phyloP scores from a whole-genome alignment of 2,329 filamentous ascomycete species.

The Thermoascus crustaceus region DNA sequence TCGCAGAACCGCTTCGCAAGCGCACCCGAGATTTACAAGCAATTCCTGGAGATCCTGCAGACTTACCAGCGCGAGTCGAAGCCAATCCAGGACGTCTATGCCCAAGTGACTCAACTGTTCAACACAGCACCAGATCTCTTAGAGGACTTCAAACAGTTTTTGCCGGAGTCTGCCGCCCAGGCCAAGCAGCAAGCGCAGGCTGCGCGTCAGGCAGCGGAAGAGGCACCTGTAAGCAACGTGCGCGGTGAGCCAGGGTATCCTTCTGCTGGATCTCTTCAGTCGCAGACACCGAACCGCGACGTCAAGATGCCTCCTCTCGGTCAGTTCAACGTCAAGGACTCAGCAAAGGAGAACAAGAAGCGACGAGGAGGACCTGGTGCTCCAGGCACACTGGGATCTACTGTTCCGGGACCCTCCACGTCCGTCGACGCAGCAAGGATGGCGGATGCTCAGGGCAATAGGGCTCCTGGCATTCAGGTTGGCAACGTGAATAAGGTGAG shows the following conservation, averaged over 20 bases:
- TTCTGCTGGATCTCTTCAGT: constrained; percentile 34
- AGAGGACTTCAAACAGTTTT: constrained; percentile 97
- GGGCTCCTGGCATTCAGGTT: constrained; percentile 30
- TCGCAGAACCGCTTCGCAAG: constrained; percentile 86
- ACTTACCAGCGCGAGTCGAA: constrained; percentile 98
- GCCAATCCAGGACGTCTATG: constrained; percentile 96
- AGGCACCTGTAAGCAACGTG: constrained; percentile 59
- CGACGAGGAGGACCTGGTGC: constrained; percentile 54
- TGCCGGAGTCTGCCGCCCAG: constrained; percentile 77
- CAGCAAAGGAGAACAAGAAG: constrained; percentile 86
- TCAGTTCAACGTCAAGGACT: constrained; percentile 80
- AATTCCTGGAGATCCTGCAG: constrained; percentile 95
- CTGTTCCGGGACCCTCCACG: constrained; percentile 25
- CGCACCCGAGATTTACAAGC: constrained; percentile 97
- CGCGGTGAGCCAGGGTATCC: constrained; percentile 45
- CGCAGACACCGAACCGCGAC: constrained; percentile 44
- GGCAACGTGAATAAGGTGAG: constrained; percentile 44
- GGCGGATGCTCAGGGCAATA: constrained; percentile 25
- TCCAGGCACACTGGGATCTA: constrained; percentile 23
- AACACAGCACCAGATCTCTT: constrained; percentile 87
- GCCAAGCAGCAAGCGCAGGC: constrained; percentile 53
- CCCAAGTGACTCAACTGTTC: constrained; percentile 90
- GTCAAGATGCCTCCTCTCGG: constrained; percentile 82
- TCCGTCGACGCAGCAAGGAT: constrained; percentile 24
- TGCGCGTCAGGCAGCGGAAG: constrained; percentile 57